Base-by-base conservation (phyloP, 2,329 filamentous ascomycete genomes). In the Aspergillus persii region DNA sequence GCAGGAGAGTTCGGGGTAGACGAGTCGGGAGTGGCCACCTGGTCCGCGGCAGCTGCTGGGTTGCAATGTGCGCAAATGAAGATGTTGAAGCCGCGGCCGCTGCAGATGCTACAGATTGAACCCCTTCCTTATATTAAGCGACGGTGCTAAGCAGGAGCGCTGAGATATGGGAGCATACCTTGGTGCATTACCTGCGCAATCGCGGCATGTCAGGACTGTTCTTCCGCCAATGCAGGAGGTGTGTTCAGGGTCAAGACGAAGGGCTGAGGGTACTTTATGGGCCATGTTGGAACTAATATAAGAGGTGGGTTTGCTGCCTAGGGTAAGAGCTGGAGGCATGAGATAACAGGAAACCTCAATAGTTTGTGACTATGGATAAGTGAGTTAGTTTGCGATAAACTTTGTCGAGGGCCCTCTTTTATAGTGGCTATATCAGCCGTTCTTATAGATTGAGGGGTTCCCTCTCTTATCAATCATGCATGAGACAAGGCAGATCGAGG, bases 171-270 rank as follows among this genome's bases (percentile, higher is more conserved):
- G 12, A 53, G 50, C 54, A 31, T 67, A 76, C 74, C 74, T 71
- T 27, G 73, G 73, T 55, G 73, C 71, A 60, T 76, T 74, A 0
- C 74, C 74, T 18, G 74, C 74, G 50, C 74, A 76, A 49, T 61
- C 61, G n/a, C 67, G 67, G 60, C 74, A 76, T 49, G 73, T 76
- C 12, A 70, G 7, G 27, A 74, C 70, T 4, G 68, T 72, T 47
- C 65, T 65, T 3, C 74, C 73, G 11, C 73, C 69, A 36, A 72
- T 69, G 63, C 74, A 76, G 9, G 69, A 71, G 7, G 63, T 68
- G 50, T 75, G 73, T 4, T 62, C 59, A 2, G 73, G 73, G 51
- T 75, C 73, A 4, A 74, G 66, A 29, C 65, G 53, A 41, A 69
- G 27, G 23, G 64, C 36, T 11, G 64, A 60, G 26, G 56, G 12